Base-by-base conservation (phyloP, 2,329 filamentous ascomycete genomes). In the Myriosclerotinia scirpicola region DNA sequence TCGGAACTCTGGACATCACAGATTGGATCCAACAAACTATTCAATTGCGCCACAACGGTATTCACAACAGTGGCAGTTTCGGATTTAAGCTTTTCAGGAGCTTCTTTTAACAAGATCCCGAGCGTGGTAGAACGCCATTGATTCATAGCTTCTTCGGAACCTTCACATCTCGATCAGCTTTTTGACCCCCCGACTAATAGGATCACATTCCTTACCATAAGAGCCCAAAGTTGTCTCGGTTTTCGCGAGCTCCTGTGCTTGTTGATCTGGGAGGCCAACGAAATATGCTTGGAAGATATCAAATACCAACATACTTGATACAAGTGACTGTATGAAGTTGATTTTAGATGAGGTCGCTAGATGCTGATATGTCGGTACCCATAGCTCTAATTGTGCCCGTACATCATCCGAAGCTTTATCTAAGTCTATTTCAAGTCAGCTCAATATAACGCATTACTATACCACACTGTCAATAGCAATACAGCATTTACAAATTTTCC, bases 111-210 rank as follows among this genome's bases (percentile, higher is more conserved):
- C 61, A 90, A 76, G 54, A 87, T 80, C 36, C 84, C 81, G 52
- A 90, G 80, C 1, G 87, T 90, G n/a, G 82, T 80, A 7, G 87
- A 85, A 50, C 88, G 85, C 87, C 87, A 90, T 73, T 87, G 84
- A 74, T 89, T 89, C 69, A 87, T 81, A 40, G 82, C 79, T 69
- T 85, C 82, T 55, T 80, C 78, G 6, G 83, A 80, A 59, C 79
- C 80, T 78, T 60, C 20, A 36, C 26, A 76, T 74, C 76, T 66
- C 11, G 54, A 52, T 65, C 54, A 67, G 66, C 20, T 38, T 42
- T 36, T 59, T 14, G 14, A 14, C n/a, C 26, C 17, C 34, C 17
- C 3, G 34, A 58, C n/a, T 9, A 17, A 48, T 3, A 22, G 12
- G 22, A 53, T 30, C 6, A n/a, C 4, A 14, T 22, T 63, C 34